Evolutionary conservation across 345 rosid genomes (phyloP).

Genomic region (Draba incana): DNA sequence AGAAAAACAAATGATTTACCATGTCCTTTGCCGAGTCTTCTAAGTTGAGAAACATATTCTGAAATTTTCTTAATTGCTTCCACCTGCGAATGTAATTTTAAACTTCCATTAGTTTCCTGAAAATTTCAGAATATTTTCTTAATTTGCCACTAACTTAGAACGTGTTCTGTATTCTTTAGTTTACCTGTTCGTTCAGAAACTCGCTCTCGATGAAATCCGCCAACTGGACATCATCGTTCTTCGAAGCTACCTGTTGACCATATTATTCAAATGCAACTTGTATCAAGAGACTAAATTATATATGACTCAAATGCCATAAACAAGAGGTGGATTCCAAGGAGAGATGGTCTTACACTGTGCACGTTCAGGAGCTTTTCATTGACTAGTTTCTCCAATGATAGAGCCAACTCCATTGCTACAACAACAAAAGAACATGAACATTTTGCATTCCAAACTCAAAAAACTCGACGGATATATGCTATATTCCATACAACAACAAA

Average conservation of each 20-base stretch:
- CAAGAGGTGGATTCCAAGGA: neutral
- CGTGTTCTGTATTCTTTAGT: conserved; percentile 5
- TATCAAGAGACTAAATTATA: neutral
- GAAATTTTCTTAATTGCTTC: conserved; percentile 72
- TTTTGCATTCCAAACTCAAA: neutral
- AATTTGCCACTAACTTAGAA: no score
- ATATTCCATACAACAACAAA: conserved; percentile 19
- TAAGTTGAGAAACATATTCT: conserved; percentile 69
- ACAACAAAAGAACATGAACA: conserved; percentile 17
- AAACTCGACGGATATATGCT: neutral
- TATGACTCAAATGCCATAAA: conserved; percentile 14
- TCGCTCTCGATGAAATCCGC: conserved; percentile 70
- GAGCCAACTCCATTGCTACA: conserved; percentile 89
- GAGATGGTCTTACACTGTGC: conserved; percentile 58
- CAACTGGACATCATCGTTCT: conserved; percentile 72
- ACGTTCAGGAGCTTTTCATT: conserved; percentile 78
- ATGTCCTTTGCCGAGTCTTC: conserved; percentile 82
- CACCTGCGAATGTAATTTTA: conserved; percentile 49
- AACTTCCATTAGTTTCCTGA: conserved; percentile 27
- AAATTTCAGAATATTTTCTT: no score
- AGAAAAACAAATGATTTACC: conserved; percentile 54
- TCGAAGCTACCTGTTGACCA: conserved; percentile 66
- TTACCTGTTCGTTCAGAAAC: conserved; percentile 80
- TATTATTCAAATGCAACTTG: conserved; percentile 30
- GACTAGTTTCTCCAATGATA: conserved; percentile 85